phyloP scores from a whole-genome alignment of 2,329 filamentous ascomycete species.

The Kalaharituber pfeilii region DNA sequence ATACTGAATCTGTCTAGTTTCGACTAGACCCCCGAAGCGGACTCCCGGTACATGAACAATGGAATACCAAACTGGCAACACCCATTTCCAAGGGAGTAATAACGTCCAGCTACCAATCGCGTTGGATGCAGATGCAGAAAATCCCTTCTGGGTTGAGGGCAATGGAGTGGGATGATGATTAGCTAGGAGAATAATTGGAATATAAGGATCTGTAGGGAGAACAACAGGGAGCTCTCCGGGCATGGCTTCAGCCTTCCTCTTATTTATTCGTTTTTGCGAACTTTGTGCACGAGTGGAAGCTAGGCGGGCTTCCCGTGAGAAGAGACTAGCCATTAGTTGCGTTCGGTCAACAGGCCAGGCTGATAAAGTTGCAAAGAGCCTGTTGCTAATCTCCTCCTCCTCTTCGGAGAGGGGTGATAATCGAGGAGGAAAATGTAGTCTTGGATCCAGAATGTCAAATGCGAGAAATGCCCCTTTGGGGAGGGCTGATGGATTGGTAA shows the following conservation, averaged over 20 bases:
- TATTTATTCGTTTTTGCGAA: constrained; percentile 65
- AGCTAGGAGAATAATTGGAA: constrained; percentile 57
- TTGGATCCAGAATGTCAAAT: constrained; percentile 62
- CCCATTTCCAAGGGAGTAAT: constrained; percentile 77
- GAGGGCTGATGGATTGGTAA: constrained; percentile 52
- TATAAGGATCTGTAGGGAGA: constrained; percentile 47
- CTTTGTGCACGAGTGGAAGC: constrained; percentile 44
- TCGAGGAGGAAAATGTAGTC: constrained; percentile 57
- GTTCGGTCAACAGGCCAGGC: constrained; percentile 47
- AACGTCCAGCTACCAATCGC: constrained; percentile 62
- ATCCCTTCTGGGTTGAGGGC: not conserved
- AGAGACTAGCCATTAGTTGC: constrained; percentile 39
- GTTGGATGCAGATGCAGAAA: constrained; percentile 28
- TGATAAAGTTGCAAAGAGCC: constrained; percentile 43
- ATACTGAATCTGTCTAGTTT: constrained; percentile 64
- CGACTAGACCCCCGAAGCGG: constrained; percentile 65
- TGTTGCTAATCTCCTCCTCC: constrained; percentile 25
- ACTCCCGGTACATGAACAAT: constrained; percentile 64
- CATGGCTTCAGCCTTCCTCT: constrained; percentile 45
- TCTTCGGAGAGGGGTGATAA: constrained; percentile 30
- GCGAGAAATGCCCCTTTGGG: constrained; percentile 52
- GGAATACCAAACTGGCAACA: constrained; percentile 68
- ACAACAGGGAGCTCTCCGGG: constrained; percentile 46
- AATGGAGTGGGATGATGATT: constrained; percentile 30
- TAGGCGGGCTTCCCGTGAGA: constrained; percentile 49